Conservation (phyloP, 768 basidiomycete species). For the Cystobasidium ongulense region DNA sequence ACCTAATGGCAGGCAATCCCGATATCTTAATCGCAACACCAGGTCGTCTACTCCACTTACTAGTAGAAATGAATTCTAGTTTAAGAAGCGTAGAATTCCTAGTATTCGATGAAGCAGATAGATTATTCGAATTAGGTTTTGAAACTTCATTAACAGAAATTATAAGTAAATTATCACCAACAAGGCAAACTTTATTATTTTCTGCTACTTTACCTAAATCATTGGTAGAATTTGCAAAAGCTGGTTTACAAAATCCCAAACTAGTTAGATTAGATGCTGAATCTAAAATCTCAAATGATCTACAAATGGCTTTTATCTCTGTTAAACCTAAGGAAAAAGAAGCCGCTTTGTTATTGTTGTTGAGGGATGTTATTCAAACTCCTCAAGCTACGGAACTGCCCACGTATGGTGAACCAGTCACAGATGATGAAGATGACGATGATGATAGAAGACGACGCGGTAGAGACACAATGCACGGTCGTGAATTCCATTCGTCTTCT, state of each 20-base stretch:
- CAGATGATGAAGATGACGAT: constrained; percentile 2
- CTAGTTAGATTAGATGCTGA: constrained; percentile 94
- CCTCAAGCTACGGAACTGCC: constrained; percentile 50
- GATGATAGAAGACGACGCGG: neutral
- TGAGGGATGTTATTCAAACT: constrained; percentile 78
- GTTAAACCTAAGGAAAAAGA: constrained; percentile 91
- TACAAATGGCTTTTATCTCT: constrained; percentile 88
- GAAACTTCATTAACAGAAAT: constrained; percentile 85
- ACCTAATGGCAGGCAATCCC: constrained; percentile 85
- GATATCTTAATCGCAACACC: constrained; percentile 99
- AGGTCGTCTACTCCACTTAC: constrained; percentile 88
- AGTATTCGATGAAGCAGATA: constrained; percentile 96
- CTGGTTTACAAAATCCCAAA: constrained; percentile 84
- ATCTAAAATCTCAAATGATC: constrained; percentile 85
- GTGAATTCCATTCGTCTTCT: neutral
- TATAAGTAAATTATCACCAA: constrained; percentile 71
- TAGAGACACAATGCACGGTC: neutral
- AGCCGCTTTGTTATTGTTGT: constrained; percentile 69
- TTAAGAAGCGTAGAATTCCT: constrained; percentile 77
- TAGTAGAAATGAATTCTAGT: constrained; percentile 93
- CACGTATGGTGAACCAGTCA: neutral
- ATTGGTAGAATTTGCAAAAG: constrained; percentile 96
- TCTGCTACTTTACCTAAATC: constrained; percentile 94
- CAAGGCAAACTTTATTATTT: constrained; percentile 86
- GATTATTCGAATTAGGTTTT: constrained; percentile 96